Conservation (phyloP, 2,329 filamentous ascomycete species). For the Diaporthe caulivora region DNA sequence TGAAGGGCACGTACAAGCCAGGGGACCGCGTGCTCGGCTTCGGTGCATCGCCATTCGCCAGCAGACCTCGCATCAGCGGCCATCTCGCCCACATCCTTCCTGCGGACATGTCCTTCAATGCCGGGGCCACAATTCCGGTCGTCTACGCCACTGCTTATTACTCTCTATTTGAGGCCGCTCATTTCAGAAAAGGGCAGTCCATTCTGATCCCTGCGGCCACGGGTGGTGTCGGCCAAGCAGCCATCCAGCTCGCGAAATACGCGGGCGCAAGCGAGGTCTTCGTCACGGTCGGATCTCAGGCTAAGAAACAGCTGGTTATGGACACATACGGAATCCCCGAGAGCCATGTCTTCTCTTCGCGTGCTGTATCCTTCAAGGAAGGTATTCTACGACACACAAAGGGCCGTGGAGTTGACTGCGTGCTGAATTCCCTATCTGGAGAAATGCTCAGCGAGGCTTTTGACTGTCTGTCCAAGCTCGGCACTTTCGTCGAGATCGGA, state of each 20-base stretch:
- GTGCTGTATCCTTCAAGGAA: constrained; percentile 28
- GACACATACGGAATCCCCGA: constrained; percentile 48
- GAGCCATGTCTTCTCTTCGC: constrained; percentile 52
- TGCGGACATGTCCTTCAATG: constrained; percentile 33
- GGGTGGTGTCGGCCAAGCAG: constrained; percentile 57
- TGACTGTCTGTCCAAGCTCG: constrained; percentile 48
- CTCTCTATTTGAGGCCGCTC: constrained; percentile 49
- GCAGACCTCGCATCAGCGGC: constrained; percentile 27
- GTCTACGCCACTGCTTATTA: constrained; percentile 52
- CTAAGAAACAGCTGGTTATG: constrained; percentile 52
- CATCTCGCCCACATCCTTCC: constrained; percentile 34
- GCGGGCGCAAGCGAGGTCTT: constrained; percentile 54
- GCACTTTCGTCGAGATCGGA: constrained; percentile 50
- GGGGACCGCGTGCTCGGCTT: constrained; percentile 47
- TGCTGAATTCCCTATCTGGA: constrained; percentile 42
- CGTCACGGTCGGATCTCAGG: constrained; percentile 49
- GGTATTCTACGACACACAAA: constrained; percentile 29
- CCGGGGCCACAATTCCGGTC: constrained; percentile 31
- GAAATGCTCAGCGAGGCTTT: constrained; percentile 46
- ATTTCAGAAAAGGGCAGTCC: constrained; percentile 45
- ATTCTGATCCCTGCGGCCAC: constrained; percentile 59
- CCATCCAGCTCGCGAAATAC: constrained; percentile 53
- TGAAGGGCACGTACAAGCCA: constrained; percentile 41
- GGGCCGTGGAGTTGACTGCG: constrained; percentile 38
- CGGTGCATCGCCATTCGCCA: constrained; percentile 41